Base-by-base conservation (phyloP, 192 early-diverging fungal species). In the Coemansia sp. region DNA sequence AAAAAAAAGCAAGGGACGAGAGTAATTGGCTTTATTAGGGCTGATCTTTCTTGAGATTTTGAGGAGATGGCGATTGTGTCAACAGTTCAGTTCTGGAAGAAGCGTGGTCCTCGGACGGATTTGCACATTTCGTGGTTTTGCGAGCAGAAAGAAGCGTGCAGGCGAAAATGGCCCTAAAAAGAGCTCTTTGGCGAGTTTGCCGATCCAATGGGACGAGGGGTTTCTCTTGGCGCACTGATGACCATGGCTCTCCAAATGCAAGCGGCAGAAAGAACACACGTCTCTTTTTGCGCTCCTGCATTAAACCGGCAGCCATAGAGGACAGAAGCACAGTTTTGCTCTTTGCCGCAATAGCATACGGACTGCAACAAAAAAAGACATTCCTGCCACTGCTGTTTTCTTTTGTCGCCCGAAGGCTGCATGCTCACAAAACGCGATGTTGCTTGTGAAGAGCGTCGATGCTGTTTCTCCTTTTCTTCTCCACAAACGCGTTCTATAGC, bases 41-140 rank as follows among this genome's bases (percentile, higher is more conserved):
- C n/a, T n/a, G n/a, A n/a, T 16, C 44, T 45, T 45, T 45, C 44
- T 45, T 3, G 44, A 45, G 3, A 45, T 24, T 52, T 52, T 24
- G 49, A 52, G 49, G 49, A 52, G 49, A 52, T 48, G 45, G 45
- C 49, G 49, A 52, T 24, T 52, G 23, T 24, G 49, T 51, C 21
- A 4, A 45, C 44, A 45, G 9, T n/a, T n/a, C n/a, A n/a, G n/a
- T n/a, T n/a, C n/a, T n/a, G n/a, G n/a, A n/a, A n/a, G n/a, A n/a
- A n/a, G n/a, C n/a, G n/a, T n/a, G n/a, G n/a, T n/a, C n/a, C n/a
- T 7, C 38, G 10, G 10, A 39, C 10, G 38, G 38, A 39, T 39
- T 39, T 39, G 38, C 38, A 39, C 38, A 7, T 39, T 5, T 39
- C 38, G 10, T 39, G 38, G 46, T 18, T n/a, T 48, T 5, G 6